A percentile compares a stretch with the other conserved stretches of the same genome.
Evolutionary conservation across 78 protist species (phyloP).

Genomic region (Speleostelium caveatum): DNA sequence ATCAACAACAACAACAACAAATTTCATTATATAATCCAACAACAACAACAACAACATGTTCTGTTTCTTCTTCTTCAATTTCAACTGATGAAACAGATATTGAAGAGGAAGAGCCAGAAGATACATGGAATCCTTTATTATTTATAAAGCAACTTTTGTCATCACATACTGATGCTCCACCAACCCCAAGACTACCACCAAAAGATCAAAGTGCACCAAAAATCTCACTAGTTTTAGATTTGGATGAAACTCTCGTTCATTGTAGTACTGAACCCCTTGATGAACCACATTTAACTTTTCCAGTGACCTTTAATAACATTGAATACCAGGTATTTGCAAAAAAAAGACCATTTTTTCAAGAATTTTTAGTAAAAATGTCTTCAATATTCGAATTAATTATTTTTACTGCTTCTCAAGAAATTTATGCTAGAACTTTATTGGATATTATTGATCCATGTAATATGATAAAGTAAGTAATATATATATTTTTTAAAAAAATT

Average conservation of each 20-base stretch:
- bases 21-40: not conserved
- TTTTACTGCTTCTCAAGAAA: slow-evolving; percentile 94
- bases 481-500: not conserved
- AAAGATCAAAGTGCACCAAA: slow-evolving; percentile 39
- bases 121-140: slow-evolving; percentile 66
- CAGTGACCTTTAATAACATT: slow-evolving; percentile 62
- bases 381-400: slow-evolving; percentile 88
- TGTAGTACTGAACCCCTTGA: slow-evolving; percentile 85
- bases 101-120: slow-evolving; percentile 63
- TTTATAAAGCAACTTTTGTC: slow-evolving; percentile 40
- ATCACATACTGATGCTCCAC: not conserved
- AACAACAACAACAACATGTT: not conserved
- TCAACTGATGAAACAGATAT: slow-evolving; percentile 22
- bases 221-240: slow-evolving; percentile 90
- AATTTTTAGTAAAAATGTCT: slow-evolving; percentile 75
- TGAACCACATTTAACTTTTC: slow-evolving; percentile 67
- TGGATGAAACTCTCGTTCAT: slow-evolving; percentile 94
- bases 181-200: slow-evolving; percentile 59
- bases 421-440: slow-evolving; percentile 91
- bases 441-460: slow-evolving; percentile 87
- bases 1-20: not conserved
- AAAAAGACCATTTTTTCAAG: slow-evolving; percentile 87
- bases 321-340: slow-evolving; percentile 80
- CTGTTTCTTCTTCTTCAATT: not conserved
- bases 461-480: slow-evolving; percentile 52